Evolutionary conservation across 352 stramenopile genomes (phyloP), one percentile per base, ranked within the genome.

Genomic region (Globisporangium paroecandrum): DNA sequence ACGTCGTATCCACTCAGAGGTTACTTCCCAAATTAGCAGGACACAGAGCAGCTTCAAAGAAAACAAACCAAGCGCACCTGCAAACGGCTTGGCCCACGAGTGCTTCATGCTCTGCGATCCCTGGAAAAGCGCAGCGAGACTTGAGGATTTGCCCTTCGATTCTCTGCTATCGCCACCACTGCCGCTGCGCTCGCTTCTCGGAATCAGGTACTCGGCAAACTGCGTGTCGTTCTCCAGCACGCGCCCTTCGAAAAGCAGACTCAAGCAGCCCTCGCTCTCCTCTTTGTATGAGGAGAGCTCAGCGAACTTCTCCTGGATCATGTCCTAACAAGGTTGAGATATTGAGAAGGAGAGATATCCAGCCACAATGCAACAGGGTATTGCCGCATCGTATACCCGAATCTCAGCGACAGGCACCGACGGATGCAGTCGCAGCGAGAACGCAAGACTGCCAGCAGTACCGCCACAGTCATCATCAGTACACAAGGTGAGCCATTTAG

Each of bases 51-150:
- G 15, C 15, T 20, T 8, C 38, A 47, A 47, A 20, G 13, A 24
- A 7, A 29, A 32, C 7, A n/a, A 65, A 5, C 1, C 29, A 34
- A 22, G 24, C 12, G 49, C 13, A 87, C 81, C 79, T 64, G 69
- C 78, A 59, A 82, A 89, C 15, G 78, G 82, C 49, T 75, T 72
- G n/a, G 77, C 58, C 80, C 82, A 90, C 25, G 66, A 64, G 22
- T 36, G 56, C 25, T 69, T 62, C 12, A 38, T 20, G 32, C 38
- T 62, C 22, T 29, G 18, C 4, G 12, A 22, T n/a, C 24, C 25
- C 10, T 62, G 49, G n/a, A 32, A 47, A 36, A 46, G 32, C 10
- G 29, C 25, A 9, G 32, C 32, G 4, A 62, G 32, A 49, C 32
- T 49, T 12, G 56, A 62, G 0, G 56, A n/a, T 0, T 6, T 62